Evolutionary conservation across 2,329 filamentous ascomycete species (phyloP), one percentile per base, ranked within the genome.

Genomic region (Arthrobotrys megalospora): DNA sequence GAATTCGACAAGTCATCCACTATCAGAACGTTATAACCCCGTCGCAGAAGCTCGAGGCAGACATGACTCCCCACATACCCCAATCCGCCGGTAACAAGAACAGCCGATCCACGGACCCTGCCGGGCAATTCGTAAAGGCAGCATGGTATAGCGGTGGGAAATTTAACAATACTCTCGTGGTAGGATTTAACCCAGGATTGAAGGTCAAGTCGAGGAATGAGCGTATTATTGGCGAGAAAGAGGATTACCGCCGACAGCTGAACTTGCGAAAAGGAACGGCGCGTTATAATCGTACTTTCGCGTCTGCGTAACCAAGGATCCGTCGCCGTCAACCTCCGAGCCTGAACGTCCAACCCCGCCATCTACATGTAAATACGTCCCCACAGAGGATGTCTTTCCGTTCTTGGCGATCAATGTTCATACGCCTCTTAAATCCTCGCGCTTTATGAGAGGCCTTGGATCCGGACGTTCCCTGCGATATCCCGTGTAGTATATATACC

Each of bases 1-100:
- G 83, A 82, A 73, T 85, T 85, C 82, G 83, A 84, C 60, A 85
- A 81, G 66, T 85, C 83, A 80, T 85, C 85, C 76, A 85, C 83
- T 58, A 85, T 83, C 65, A 85, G 83, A 50, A 85, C 84, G 79
- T 84, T 84, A 80, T 85, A 85, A 50, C 82, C 82, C 58, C 84
- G 83, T 66, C 85, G 85, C 38, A 85, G 82, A 24, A 85, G 81
- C 72, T 85, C 84, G 68, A 85, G 80, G 24, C 84, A 84, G 55
- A 85, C 85, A 81, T 85, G 85, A 80, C 84, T 85, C 41, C 85
- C 85, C 79, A 85, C 85, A 72, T 85, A 85, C 4, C 85, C 85
- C 16, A 85, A 81, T 1, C 84, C 85, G 16, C 85, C 84, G 21
- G 84, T 85, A 62, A 85, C 84, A 6, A 85, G 83, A 63, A 85